Evolutionary conservation across 2,329 filamentous ascomycete species (phyloP), one percentile per base, ranked within the genome.

Genomic region (Alternaria tenuissima): DNA sequence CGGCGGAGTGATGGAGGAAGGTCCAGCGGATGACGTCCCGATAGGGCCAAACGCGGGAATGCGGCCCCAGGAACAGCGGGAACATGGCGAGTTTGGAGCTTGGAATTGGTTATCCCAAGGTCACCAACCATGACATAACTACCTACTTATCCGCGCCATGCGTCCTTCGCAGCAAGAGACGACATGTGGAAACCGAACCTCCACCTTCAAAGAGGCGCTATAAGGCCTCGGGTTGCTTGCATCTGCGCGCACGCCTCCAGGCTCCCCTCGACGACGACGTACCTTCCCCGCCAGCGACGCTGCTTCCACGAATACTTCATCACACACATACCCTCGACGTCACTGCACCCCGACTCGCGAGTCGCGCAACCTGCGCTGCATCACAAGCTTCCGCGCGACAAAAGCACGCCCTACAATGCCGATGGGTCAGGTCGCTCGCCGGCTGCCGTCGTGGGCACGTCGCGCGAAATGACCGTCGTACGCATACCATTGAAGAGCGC

Each of bases 281-380:
- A 56, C 41, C 61, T 57, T 46, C 57, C 64, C 64, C 63, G 65
- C 59, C 64, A 70, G 54, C 68, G 67, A 52, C 79, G 82, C 59
- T 70, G 68, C 64, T 98, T 98, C 79, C 93, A 97, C 82, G 93
- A 96, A 71, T 98, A 99, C 83, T 99, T 99, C 79, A 92, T 98
- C 61, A 97, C 95, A 8, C 93, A 97, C 78, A 86, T 99, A 2
- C 94, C 95, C 5, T 96, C 93, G 18, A 96, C 93, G 14, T 97
- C 94, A 4, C 85, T 97, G 44, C 92, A 97, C 70, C 94, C 95
- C 7, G 94, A 98, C 79, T 91, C 91, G 36, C 85, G 88, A 26
- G 46, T 38, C 56, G 81, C 84, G 22, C 80, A 85, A 18, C 75
- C 81, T 28, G 89, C 88, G 4, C 88, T 88, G 30, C 90, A 92